A percentile compares a stretch with the other conserved stretches of the same genome.
Conservation (phyloP, 208 protist genomes). For the Wallacemonas collosoma region DNA sequence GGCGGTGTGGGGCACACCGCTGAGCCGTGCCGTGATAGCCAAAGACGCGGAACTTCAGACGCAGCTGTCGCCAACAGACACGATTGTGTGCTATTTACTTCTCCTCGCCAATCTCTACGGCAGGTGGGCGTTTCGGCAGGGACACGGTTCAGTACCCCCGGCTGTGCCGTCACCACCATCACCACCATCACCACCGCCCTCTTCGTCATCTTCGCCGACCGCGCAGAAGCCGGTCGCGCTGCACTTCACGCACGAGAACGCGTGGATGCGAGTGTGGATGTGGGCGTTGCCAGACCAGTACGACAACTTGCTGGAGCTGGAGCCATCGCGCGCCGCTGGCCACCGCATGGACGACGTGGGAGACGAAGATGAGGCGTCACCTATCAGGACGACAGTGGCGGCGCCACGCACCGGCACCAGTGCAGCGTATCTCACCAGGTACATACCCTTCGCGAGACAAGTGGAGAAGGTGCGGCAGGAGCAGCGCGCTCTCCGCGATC, state of each 20-base stretch:
- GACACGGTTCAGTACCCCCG: background rate
- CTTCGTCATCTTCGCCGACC: background rate
- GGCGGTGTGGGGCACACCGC: background rate
- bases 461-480: background rate
- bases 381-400: background rate
- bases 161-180: background rate
- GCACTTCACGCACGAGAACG: conserved; percentile 50
- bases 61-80: conserved; percentile 54
- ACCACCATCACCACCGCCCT: background rate
- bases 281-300: conserved; percentile 60
- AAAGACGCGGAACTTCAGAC: conserved; percentile 40
- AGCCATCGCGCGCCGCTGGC: background rate
- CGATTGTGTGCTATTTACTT: conserved; percentile 74
- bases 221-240: conserved; percentile 12
- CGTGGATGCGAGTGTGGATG: conserved; percentile 80
- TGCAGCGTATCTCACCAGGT: conserved; percentile 1
- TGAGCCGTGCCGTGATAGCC: conserved; percentile 16
- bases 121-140: conserved; percentile 23
- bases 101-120: conserved; percentile 57
- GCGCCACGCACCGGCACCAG: background rate
- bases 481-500: background rate
- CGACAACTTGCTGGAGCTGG: conserved; percentile 86
- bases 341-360: too few relatives aligned
- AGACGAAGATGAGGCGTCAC: background rate
- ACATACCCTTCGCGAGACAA: conserved; percentile 2